Base-by-base conservation (phyloP, 1,139 yeast species). In the Geotrichum siamense region DNA sequence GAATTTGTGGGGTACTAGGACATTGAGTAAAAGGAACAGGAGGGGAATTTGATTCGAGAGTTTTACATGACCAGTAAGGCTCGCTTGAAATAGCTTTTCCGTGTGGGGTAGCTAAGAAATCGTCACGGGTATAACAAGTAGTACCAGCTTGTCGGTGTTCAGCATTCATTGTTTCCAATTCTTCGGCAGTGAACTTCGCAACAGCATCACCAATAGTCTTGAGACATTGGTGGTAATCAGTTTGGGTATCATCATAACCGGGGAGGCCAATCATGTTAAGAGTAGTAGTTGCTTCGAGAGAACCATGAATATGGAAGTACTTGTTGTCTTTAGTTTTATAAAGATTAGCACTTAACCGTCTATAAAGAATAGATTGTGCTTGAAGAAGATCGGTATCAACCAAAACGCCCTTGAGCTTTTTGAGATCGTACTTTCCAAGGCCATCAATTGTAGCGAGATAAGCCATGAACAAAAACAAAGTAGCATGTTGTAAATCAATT, bases 251-350 rank as follows among this genome's bases (percentile, higher is more conserved):
- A 25, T 54, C 48, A 43, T 50, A 55, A 10, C 61, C 50, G 2
- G 67, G 68, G 16, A 63, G 53, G 2, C 67, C 68, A 43, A 63
- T 59, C 67, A 63, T 61, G 21, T 60, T 59, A 39, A 64, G 53
- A 15, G 67, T 62, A 0, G 60, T 55, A 3, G 59, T 48, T 2
- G 67, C 64, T 34, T 64, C 65, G 36, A 64, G 52, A 6, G 66
- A 61, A 4, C 68, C 68, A 47, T 63, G 68, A 27, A 63, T 60
- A 43, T 63, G 68, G 44, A 56, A 63, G 48, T 51, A 63, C 38
- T 57, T 54, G 25, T 53, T 49, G 42, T 63, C 68, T 42, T 62
- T 64, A 9, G 68, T 63, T 31, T 56, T 53, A 51, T 63, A 64
- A 33, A 63, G 50, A 45, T 64, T 64, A 20, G 68, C 65, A 29